Evolutionary conservation across 176 grass and related monocot genomes (phyloP), one percentile per base, ranked within the genome.

Genomic region (Paspalum vaginatum): DNA sequence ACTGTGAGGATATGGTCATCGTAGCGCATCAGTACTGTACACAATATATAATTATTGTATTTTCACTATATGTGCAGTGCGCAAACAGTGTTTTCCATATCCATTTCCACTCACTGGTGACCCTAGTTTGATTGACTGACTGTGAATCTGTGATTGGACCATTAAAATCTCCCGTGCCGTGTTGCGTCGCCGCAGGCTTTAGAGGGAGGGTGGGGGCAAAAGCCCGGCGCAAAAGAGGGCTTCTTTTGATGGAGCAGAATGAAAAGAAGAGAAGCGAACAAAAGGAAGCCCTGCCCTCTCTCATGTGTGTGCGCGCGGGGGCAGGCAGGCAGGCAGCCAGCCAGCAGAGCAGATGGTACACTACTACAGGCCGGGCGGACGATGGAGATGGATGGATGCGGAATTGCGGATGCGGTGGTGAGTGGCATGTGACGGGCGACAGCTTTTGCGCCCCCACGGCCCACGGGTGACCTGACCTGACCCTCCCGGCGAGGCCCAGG

Each of bases 171-270:
- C 75, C 68, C 50, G 86, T 67, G 66, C 68, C 50, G 86, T 67
- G 66, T 59, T 74, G 39, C 68, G 18, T 61, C 51, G 66, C 88
- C 61, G 88, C 88, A 90, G 88, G 83, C 88, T 86, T 86, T 90
- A 78, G 55, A 8, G 6, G 22, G 61, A 48, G 59, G 47, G 59
- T 7, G 47, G 20, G 32, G 47, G 47, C 27, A 53, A 66, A 54
- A 37, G 18, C 60, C 47, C 26, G 5, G 51, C 2, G 43, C 65
- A 86, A 85, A 82, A 86, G 78, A 82, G 43, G 25, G 43, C 83
- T 90, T 86, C 83, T 90, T 90, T 90, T 90, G 44, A 90, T 90
- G 88, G 67, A 74, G 78, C 88, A 74, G 79, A 86, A 79, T 90
- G 74, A 90, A 90, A 90, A 90, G 88, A 89, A 90, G 88, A 82